Evolutionary conservation across 129 eudicot species (phyloP), one percentile per base, ranked within the genome.

Genomic region (Flaveria ramosissima): DNA sequence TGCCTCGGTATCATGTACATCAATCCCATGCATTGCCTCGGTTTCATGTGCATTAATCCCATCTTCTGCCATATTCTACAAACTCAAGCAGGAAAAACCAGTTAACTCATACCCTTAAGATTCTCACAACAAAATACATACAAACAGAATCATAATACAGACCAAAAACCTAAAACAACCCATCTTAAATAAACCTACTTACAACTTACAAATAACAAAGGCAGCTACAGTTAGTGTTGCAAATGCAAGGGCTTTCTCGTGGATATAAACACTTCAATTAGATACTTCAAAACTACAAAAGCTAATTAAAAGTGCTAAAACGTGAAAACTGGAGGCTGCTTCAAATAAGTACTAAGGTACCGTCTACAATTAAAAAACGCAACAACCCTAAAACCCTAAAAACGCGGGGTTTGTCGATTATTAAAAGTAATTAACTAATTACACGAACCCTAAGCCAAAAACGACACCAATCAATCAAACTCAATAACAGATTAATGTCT

Each of bases 31-130:
- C 39, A 32, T 5, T 32, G 39, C 39, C 78, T 45, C 84, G 14
- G 47, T 71, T 47, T 75, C 80, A 23, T 80, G 86, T 59, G 85
- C 80, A 77, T 27, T 76, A 65, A 60, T 69, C 71, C 76, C 78
- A 45, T 83, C 89, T 66, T 85, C 92, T 13, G 85, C 88, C 92
- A 89, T 87, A 36, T 78, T 68, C 86, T 78, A 65, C n/a, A 62
- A 72, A 56, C 56, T 50, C 12, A 43, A 81, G 68, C 41, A 27
- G 27, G n/a, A 27, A 57, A 66, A 66, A 27, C 52, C 6, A 41
- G 61, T 73, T 41, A 73, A 56, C 21, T 53, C 16, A 8, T 55
- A 26, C 4, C 43, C 43, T 62, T 62, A 62, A 26, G 9, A 26
- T 13, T 62, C 68, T 62, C 68, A 12, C 17, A 24, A 62, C 14